These are phyloP conservation scores for Metarhizium brunneum DNA, from an alignment of 2,329 filamentous ascomycete genomes.

Conservation along the genomic window DNA sequence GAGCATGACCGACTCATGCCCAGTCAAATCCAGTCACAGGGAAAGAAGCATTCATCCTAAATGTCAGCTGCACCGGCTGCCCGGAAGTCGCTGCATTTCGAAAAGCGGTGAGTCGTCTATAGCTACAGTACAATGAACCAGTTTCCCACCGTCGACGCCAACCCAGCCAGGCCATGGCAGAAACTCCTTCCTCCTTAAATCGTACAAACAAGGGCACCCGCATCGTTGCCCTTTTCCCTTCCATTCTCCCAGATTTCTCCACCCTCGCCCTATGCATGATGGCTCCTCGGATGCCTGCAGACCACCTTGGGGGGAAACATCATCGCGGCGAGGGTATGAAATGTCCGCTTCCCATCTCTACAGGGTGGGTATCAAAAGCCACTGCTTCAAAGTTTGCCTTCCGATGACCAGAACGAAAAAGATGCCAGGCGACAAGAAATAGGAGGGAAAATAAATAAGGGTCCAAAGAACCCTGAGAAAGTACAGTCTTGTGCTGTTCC, in stretches of 20 bases:
- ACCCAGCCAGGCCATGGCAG: neutral
- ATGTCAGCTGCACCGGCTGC: neutral
- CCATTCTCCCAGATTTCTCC: neutral
- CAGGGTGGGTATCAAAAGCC: neutral
- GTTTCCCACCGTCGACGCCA: neutral
- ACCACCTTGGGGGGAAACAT: neutral
- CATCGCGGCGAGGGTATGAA: neutral
- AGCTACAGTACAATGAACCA: neutral
- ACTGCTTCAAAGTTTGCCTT: neutral
- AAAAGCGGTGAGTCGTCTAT: neutral
- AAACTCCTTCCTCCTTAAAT: neutral
- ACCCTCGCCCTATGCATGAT: neutral
- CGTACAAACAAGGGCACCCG: neutral
- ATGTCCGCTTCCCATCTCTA: neutral
- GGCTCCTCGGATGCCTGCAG: no score
- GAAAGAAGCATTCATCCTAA: neutral
- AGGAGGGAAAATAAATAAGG: neutral
- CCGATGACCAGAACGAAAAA: neutral
- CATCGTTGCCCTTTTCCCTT: neutral
- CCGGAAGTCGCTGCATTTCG: neutral
- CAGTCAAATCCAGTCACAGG: neutral
- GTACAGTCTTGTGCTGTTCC: neutral
- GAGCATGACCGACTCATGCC: no score
- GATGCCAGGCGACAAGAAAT: neutral
- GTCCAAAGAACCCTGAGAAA: neutral